These are phyloP conservation scores for Fusarium transvaalense DNA, from an alignment of 2,329 filamentous ascomycete genomes.

Conservation along the genomic window DNA sequence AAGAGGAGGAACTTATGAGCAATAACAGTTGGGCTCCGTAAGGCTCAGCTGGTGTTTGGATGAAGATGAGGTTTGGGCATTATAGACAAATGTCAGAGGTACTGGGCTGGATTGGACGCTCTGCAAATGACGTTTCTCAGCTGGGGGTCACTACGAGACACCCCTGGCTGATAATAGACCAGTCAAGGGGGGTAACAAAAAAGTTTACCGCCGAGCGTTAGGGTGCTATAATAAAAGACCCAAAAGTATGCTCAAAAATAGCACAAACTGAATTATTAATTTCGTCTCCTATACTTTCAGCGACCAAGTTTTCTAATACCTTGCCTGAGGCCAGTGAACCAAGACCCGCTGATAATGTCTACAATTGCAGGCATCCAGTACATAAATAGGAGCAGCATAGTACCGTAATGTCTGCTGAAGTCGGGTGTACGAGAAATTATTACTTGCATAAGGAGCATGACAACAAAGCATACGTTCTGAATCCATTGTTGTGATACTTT, in stretches of 20 bases:
- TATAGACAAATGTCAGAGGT: conserved; percentile 33
- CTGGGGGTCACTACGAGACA: conserved; percentile 25
- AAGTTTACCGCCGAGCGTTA: background rate
- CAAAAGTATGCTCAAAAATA: background rate
- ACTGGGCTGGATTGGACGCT: conserved; percentile 26
- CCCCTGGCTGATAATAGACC: conserved; percentile 21
- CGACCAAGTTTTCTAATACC: background rate
- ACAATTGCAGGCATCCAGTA: background rate
- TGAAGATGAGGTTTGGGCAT: conserved; percentile 41
- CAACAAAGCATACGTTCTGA: background rate
- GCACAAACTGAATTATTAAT: background rate
- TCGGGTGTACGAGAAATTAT: background rate
- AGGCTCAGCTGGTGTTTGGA: conserved; percentile 24
- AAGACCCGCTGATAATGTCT: background rate
- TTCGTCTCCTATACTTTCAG: background rate
- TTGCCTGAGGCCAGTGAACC: background rate
- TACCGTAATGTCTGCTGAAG: too few relatives aligned
- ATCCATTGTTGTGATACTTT: background rate
- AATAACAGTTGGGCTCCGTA: conserved; percentile 23
- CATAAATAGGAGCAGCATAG: background rate
- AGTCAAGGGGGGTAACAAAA: background rate
- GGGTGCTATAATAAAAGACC: background rate
- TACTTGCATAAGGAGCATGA: background rate
- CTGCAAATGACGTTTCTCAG: conserved; percentile 43
- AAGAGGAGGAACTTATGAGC: background rate